Evolutionary conservation across 495 filamentous ascomycete species (phyloP), one percentile per base, ranked within the genome.

Genomic region (Hypoxylon perforatum): DNA sequence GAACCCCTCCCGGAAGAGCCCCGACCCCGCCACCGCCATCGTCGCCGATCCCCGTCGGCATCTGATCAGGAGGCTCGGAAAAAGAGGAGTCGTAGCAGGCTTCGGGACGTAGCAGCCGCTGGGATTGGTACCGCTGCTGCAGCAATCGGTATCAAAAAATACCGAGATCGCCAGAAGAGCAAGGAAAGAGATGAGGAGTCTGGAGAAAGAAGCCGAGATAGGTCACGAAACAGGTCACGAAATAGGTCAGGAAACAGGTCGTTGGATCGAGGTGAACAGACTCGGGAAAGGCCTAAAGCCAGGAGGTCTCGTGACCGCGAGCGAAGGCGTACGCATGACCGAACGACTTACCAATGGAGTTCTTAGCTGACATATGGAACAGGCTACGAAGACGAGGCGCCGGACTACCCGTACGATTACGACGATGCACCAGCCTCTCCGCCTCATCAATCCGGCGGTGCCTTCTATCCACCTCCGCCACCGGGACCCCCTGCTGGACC

Each of bases 101-200:
- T 89, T 38, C 83, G 88, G 23, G 85, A 88, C 41, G 56, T 92
- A n/a, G 89, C 90, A 45, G 86, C 85, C 19, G 90, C 85, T 2
- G 92, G 86, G 5, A 80, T 90, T 23, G 90, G 86, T 25, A 88
- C 91, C 21, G 88, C 86, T 17, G 92, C 90, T 1, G 88, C 91
- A 12, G 93, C 90, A 4, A 83, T 94, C 61, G 91, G 91, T n/a
- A 87, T 92, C 15, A 90, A 86, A 61, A 90, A 92, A 73, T 87
- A 84, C 47, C 73, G 73, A 19, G 76, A 76, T 41, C 60, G 65
- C 28, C 70, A 77, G 61, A 81, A 79, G 67, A 68, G 57, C 21
- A 77, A 77, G 33, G 75, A 79, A 51, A 69, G 75, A 50, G 73
- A 72, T 23, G 70, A 75, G 22, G 69, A 53, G 42, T 69, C 76